These are phyloP conservation scores for Lactarius quietus DNA, from an alignment of 768 basidiomycete species.

Conservation along the genomic window DNA sequence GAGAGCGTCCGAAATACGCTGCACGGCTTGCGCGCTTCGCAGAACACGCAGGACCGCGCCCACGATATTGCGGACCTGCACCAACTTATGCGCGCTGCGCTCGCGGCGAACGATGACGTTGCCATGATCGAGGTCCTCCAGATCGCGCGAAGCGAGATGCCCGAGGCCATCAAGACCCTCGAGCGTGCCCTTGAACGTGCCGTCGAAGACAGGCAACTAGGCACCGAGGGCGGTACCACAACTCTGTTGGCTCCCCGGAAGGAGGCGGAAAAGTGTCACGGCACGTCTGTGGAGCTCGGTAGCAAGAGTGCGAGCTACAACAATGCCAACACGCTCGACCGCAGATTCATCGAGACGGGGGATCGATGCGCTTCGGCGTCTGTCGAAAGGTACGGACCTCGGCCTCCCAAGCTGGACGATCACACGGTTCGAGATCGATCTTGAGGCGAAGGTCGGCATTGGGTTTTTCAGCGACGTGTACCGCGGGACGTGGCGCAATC, in stretches of 20 bases:
- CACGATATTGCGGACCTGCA: constrained; percentile 55
- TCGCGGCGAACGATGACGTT: constrained; percentile 56
- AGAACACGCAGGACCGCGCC: constrained; percentile 47
- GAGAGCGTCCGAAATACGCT: constrained; percentile 18
- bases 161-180: constrained; percentile 77
- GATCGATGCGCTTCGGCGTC: constrained; percentile 63
- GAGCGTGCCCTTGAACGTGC: constrained; percentile 62
- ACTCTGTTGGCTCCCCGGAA: neutral
- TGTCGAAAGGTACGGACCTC: constrained; percentile 41
- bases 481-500: constrained; percentile 66
- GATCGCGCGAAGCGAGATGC: constrained; percentile 63
- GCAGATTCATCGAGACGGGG: constrained; percentile 69
- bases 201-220: constrained; percentile 34
- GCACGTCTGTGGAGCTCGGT: neutral
- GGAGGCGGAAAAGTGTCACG: neutral
- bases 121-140: constrained; percentile 62
- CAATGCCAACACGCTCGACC: constrained; percentile 50
- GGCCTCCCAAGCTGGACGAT: constrained; percentile 72
- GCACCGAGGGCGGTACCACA: constrained; percentile 20
- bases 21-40: constrained; percentile 33
- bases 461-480: constrained; percentile 80
- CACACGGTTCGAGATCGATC: constrained; percentile 75
- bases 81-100: constrained; percentile 53
- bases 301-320: constrained; percentile 13
- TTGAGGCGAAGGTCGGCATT: constrained; percentile 63